phyloP scores from a whole-genome alignment of 257 asterid species.

The Avicennia marina region DNA sequence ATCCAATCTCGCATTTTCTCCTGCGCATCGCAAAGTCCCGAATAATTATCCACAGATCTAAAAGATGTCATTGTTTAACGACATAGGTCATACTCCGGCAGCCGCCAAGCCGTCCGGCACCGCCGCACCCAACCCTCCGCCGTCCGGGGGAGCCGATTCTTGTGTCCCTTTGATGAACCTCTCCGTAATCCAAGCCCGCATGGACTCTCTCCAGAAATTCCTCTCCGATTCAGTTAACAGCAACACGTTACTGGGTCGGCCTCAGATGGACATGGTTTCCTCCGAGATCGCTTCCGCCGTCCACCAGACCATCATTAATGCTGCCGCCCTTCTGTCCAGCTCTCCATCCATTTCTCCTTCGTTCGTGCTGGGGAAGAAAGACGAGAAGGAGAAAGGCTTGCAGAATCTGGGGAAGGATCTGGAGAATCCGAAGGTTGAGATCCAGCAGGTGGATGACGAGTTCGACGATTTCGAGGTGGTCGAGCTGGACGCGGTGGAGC shows the following conservation, averaged over 20 bases:
- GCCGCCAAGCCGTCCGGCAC: no score
- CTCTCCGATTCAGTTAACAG: constrained; percentile 56
- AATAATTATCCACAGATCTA: no score
- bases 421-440: constrained; percentile 28
- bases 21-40: no score
- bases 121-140: neutral
- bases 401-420: no score
- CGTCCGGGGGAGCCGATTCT: constrained; percentile 13
- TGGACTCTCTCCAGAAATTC: constrained; percentile 58
- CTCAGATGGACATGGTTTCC: constrained; percentile 54
- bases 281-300: constrained; percentile 67
- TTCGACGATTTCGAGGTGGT: constrained; percentile 44
- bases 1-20: no score
- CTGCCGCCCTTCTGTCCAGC: constrained; percentile 57
- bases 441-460: constrained; percentile 15
- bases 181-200: constrained; percentile 42
- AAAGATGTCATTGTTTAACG: no score
- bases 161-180: constrained; percentile 55
- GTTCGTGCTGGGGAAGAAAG: neutral
- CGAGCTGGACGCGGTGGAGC: constrained; percentile 76
- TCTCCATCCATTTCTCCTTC: constrained; percentile 17
- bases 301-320: constrained; percentile 63
- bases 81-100: no score
- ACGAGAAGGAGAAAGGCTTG: neutral
- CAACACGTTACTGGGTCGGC: constrained; percentile 45